Conservation (phyloP, 192 early-diverging fungal genomes). For the Coemansia sp. region DNA sequence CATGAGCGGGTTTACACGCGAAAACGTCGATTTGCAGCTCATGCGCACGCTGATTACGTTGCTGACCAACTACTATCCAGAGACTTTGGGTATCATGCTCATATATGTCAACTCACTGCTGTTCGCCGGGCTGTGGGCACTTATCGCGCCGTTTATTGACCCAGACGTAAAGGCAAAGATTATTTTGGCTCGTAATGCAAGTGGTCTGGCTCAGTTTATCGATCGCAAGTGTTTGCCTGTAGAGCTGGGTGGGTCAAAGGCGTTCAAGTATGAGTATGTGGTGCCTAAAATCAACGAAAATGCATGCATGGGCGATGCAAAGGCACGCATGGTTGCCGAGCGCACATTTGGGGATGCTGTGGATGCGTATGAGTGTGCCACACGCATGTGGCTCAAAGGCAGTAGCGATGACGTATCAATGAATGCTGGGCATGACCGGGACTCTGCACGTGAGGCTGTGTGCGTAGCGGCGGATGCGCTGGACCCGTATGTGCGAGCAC, state of each 20-base stretch:
- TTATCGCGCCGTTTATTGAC: conserved; percentile 83
- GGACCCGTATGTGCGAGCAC: conserved; percentile 57
- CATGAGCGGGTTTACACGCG: conserved; percentile 67
- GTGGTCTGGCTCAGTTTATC: conserved; percentile 66
- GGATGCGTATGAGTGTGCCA: conserved; percentile 46
- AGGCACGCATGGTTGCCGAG: conserved; percentile 40
- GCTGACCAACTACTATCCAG: conserved; percentile 88
- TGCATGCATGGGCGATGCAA: conserved; percentile 51
- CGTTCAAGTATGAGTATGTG: conserved; percentile 60
- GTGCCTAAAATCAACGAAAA: conserved; percentile 54
- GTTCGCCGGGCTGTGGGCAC: conserved; percentile 77
- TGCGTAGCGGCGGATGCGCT: conserved; percentile 37
- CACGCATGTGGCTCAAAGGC: conserved; percentile 52
- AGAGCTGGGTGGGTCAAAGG: conserved; percentile 63
- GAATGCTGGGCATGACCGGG: conserved; percentile 11
- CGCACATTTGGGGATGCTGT: conserved; percentile 33
- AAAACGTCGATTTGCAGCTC: conserved; percentile 71
- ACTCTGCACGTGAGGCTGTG: conserved; percentile 35
- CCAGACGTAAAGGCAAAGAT: conserved; percentile 87
- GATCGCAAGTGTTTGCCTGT: conserved; percentile 56
- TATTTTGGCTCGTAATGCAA: conserved; percentile 63
- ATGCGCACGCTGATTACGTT: conserved; percentile 74
- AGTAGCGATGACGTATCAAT: background rate
- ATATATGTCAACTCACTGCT: conserved; percentile 82
- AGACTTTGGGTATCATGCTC: conserved; percentile 74